A percentile compares a stretch with the other conserved stretches of the same genome.
phyloP scores from a whole-genome alignment of 495 filamentous ascomycete species.

The Aspergillus nidulans region DNA sequence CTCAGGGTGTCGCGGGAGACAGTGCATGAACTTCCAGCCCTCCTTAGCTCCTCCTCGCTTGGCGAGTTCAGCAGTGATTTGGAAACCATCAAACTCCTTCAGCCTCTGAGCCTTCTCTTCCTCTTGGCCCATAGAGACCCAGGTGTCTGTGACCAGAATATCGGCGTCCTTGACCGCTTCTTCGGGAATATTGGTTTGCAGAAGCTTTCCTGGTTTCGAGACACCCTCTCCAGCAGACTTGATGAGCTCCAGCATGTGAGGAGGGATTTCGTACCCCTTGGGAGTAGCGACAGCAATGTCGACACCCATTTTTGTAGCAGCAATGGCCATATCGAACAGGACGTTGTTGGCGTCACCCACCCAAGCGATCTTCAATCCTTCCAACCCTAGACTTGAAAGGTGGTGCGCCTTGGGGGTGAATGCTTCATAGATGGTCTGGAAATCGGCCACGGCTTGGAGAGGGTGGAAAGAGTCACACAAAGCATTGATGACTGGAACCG shows the following conservation, averaged over 20 bases:
- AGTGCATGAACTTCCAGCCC: conserved; percentile 98
- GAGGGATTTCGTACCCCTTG: conserved; percentile 71
- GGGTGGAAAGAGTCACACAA: conserved; percentile 86
- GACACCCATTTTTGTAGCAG: conserved; percentile 78
- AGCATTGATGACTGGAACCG: conserved; percentile 92
- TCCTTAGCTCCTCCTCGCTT: conserved; percentile 80
- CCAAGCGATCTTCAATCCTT: conserved; percentile 89
- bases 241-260: conserved; percentile 65
- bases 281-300: conserved; percentile 84
- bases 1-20: conserved; percentile 86
- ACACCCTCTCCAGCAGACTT: conserved; percentile 52
- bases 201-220: conserved; percentile 57
- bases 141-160: conserved; percentile 91
- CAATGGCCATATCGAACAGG: conserved; percentile 85
- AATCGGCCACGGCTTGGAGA: conserved; percentile 88
- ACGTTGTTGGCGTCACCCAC: conserved; percentile 97
- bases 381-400: conserved; percentile 58
- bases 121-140: conserved; percentile 97
- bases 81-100: conserved; percentile 81
- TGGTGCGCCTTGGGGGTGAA: conserved; percentile 48
- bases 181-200: conserved; percentile 73
- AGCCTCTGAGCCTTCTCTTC: conserved; percentile 69
- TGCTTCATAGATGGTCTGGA: conserved; percentile 80
- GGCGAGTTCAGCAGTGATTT: conserved; percentile 79
- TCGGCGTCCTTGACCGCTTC: conserved; percentile 87